Base-by-base conservation (phyloP, 306 rosid genomes). In the Lablab purpureus region DNA sequence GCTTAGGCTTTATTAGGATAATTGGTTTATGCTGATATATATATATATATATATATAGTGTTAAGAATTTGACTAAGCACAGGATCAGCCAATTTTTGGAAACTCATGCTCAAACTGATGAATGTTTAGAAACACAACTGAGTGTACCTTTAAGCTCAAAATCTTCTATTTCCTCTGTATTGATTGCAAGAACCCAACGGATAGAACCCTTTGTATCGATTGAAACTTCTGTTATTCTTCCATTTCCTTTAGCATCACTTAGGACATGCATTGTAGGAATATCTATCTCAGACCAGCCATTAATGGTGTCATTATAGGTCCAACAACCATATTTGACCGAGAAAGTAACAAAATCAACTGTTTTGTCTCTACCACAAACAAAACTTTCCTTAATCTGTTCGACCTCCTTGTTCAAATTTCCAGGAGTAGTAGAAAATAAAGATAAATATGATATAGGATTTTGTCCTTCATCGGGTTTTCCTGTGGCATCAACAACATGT, bases 101-200 rank as follows among this genome's bases (percentile, higher is more conserved):
- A 27, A 50, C 12, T 21, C 10, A 28, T 13, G 8, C 4, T 55
- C 62, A 55, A 55, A 55, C 6, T 22, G 15, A 21, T 73, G 78
- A 28, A 17, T 37, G 43, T 74, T 43, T 74, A 25, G 37, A 23
- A 30, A 59, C 19, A 74, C 14, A 58, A 10, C 12, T 27, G 3
- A 10, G 27, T 88, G 27, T 88, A 92, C 99, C 99, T 87, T 67
- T 41, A 62, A 95, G 74, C 59, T 85, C 55, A 76, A 93, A 95
- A 80, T 95, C 96, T 62, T 85, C 83, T 71, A 95, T 90, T 87
- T 93, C 94, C 63, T 89, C 77, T 8, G 87, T 84, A 80, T 95
- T 91, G 83, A 95, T 89, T 5, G 96, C 91, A 37, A 95, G 96
- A 80, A 85, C 73, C 99, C 99, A 93, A 12, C 98, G 99, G 59